Base-by-base conservation (phyloP, 306 rosid species). In the Leucaena leucocephala region DNA sequence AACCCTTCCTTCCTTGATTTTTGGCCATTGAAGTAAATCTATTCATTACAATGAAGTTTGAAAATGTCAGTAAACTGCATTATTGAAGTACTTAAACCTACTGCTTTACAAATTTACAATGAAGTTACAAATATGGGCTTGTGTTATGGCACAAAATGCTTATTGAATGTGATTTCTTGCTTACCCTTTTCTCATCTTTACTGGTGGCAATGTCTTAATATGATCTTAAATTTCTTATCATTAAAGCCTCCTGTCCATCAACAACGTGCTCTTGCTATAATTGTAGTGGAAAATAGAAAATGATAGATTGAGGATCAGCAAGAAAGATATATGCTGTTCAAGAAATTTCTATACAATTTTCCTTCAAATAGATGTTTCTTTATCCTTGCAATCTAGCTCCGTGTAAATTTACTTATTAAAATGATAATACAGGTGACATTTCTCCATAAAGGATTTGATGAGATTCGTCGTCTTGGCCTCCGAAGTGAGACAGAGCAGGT, bases 381-480 rank as follows among this genome's bases (percentile, higher is more conserved):
- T 36, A 14, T 46, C 44, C 69, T 15, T 42, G 59, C 58, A 40
- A 45, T 73, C 80, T 46, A 68, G 76, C 57, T 59, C 75, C 58
- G 55, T 82, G 52, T 45, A 72, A 76, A 59, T 35, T 22, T 46
- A 22, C 27, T 70, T 52, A 21, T 71, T 12, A 80, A 72, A 82
- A 77, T 44, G 64, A 50, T 81, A 74, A 45, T 80, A 74, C 83
- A 95, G 98, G 90, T 76, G 69, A 92, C 98, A n/a, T 95, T 92
- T 90, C 84, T 92, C 57, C 98, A 95, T 76, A 95, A 95, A 84
- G 98, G 98, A 78, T 95, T 91, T 90, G 98, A 95, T 9, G 98
- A 95, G 90, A 95, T 91, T 74, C 98, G 98, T 4, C 86, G 97
- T 42, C 98, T 91, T 81, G 98, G 98, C 71, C 98, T 92, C 22